Evolutionary conservation across 176 grass and related monocot species (phyloP).

Genomic region (Rhynchospora breviuscula): DNA sequence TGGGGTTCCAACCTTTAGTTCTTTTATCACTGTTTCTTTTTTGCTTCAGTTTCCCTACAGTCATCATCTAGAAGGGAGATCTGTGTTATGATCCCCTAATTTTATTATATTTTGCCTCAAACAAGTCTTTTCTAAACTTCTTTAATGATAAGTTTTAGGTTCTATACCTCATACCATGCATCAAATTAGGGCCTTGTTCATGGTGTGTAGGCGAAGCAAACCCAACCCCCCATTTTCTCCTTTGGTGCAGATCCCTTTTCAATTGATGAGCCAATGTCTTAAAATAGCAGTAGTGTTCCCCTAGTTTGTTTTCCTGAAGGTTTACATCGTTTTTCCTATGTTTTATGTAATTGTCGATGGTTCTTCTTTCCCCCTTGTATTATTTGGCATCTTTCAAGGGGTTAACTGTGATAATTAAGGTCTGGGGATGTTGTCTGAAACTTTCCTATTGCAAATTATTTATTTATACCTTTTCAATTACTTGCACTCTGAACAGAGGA

Average conservation of each 20-base stretch:
- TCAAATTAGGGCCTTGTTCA: neutral
- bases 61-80: neutral
- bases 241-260: neutral
- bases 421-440: neutral
- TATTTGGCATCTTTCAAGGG: neutral
- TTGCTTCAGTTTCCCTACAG: neutral
- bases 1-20: neutral
- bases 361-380: neutral
- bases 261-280: neutral
- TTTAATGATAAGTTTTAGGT: neutral
- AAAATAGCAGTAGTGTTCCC: neutral
- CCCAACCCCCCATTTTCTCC: neutral
- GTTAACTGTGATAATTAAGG: neutral
- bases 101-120: neutral
- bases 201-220: neutral
- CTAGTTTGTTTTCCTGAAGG: neutral
- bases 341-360: neutral
- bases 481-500: conserved; percentile 14
- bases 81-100: neutral
- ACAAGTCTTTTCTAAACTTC: neutral
- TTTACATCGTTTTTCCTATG: neutral
- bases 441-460: neutral
- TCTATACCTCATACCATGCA: neutral
- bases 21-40: neutral
- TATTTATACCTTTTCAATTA: neutral